Evolutionary conservation across 164 flowering plant genomes (phyloP).

Genomic region (Protea cynaroides): DNA sequence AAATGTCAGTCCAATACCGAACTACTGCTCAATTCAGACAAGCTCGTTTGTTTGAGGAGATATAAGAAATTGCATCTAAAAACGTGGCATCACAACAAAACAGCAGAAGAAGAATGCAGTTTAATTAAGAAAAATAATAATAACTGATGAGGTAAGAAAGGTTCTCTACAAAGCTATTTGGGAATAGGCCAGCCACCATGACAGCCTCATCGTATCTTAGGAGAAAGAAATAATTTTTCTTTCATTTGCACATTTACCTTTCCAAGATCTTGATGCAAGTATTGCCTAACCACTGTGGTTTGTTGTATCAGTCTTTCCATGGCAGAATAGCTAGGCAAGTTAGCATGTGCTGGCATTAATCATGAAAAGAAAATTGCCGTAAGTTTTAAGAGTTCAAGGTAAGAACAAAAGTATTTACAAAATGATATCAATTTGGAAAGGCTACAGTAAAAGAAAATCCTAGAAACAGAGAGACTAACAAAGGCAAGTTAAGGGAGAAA

Average conservation of each 20-base stretch:
- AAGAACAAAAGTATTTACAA: background rate
- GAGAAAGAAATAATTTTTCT: slow-evolving; percentile 5
- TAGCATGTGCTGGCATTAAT: slow-evolving; percentile 55
- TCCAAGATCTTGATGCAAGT: slow-evolving; percentile 54
- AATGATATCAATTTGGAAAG: background rate
- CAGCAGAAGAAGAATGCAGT: background rate
- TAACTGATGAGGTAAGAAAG: background rate
- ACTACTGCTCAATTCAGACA: background rate
- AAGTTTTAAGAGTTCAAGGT: background rate
- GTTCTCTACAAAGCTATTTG: background rate
- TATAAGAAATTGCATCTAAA: background rate
- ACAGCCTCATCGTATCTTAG: background rate
- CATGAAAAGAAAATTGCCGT: slow-evolving; percentile 4
- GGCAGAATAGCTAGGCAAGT: slow-evolving; percentile 67
- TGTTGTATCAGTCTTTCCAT: slow-evolving; percentile 92
- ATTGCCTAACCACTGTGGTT: slow-evolving; percentile 65
- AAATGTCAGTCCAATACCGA: background rate
- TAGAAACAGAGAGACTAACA: background rate
- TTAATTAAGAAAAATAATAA: background rate
- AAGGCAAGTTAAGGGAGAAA: slow-evolving; percentile 8
- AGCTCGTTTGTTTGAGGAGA: background rate
- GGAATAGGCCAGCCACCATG: background rate
- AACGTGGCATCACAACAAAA: background rate
- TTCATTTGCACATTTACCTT: slow-evolving; percentile 46
- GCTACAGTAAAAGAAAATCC: background rate